Evolutionary conservation across 768 basidiomycete species (phyloP), one percentile per base, ranked within the genome.

Genomic region (Lentinula lateritia): DNA sequence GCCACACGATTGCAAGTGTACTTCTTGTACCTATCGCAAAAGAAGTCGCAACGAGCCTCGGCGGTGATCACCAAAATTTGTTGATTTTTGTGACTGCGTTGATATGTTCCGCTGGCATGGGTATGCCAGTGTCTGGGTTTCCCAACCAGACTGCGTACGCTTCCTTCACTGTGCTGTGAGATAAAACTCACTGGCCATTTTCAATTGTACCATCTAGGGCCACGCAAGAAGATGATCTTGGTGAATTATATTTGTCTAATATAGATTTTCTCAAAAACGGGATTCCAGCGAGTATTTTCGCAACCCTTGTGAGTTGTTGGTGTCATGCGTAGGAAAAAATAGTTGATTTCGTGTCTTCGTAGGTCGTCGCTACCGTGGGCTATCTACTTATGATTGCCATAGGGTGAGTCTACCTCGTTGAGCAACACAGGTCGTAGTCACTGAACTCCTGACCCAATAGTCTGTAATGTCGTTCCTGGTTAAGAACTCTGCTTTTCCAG

Each of bases 41-140:
- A 63, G 85, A 93, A 75, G 90, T 98, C 18, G 97, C 94, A 7
- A 75, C 79, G n/a, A 90, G 83, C 52, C 78, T 98, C 50, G 85
- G 85, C 0, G 80, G 78, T 6, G 76, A 87, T 50, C 90, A 89
- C 64, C 78, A 83, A 48, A 89, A 93, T 66, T 75, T 98, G 8
- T 84, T 99, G 65, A 91, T 98, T 68, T 96, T 99, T 76, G 83
- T 95, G 66, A 97, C 95, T 38, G 94, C 85, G 13, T 78, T 98
- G 63, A 89, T 97, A 55, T 98, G 96, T 71, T 95, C 93, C 3
- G 80, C 93, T 5, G 97, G 96, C 1, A 99, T 99, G 97, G 96
- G 93, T 10, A 92, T 98, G 83, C 95, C 96, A 2, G 95, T 98
- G 42, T 95, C 93, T 63, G 97, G 97, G n/a, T 99, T 98, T 80